A percentile compares a stretch with the other conserved stretches of the same genome.
Conservation (phyloP, 2,329 filamentous ascomycete species). For the Phaeosphaeria sp. region DNA sequence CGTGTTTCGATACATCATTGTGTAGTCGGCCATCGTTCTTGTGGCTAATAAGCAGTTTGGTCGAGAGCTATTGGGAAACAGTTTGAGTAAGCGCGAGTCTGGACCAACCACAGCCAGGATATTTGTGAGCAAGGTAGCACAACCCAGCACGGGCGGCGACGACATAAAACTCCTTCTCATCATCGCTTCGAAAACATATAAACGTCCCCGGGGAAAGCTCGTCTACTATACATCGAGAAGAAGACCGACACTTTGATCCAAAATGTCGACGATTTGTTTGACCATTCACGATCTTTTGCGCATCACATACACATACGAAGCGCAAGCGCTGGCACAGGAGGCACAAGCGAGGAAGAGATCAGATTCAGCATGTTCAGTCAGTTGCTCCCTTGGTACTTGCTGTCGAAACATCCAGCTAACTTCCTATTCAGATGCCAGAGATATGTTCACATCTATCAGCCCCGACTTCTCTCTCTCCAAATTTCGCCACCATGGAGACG, state of each 20-base stretch:
- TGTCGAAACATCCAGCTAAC: background rate
- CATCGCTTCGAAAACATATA: background rate
- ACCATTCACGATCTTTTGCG: conserved; percentile 41
- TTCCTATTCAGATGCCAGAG: conserved; percentile 29
- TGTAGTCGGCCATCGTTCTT: background rate
- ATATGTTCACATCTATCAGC: conserved; percentile 26
- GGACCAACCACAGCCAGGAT: conserved; percentile 25
- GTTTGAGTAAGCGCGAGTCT: conserved; percentile 5
- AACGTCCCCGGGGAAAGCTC: background rate
- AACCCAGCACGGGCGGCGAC: conserved; percentile 6
- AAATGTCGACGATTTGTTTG: conserved; percentile 42
- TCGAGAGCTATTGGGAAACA: background rate
- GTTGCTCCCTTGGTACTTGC: background rate
- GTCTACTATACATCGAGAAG: background rate
- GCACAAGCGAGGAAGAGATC: conserved; percentile 24
- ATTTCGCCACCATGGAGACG: conserved; percentile 31
- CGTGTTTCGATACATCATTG: background rate
- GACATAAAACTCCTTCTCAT: conserved; percentile 2
- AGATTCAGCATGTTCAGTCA: conserved; percentile 34
- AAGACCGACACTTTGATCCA: background rate
- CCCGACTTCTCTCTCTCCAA: conserved; percentile 12
- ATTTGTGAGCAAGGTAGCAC: conserved; percentile 28
- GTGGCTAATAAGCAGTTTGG: background rate
- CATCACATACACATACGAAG: conserved; percentile 44
- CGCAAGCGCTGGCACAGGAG: conserved; percentile 21